phyloP scores from a whole-genome alignment of 2,329 filamentous ascomycete species.

The Calcarisporium arbuscula region DNA sequence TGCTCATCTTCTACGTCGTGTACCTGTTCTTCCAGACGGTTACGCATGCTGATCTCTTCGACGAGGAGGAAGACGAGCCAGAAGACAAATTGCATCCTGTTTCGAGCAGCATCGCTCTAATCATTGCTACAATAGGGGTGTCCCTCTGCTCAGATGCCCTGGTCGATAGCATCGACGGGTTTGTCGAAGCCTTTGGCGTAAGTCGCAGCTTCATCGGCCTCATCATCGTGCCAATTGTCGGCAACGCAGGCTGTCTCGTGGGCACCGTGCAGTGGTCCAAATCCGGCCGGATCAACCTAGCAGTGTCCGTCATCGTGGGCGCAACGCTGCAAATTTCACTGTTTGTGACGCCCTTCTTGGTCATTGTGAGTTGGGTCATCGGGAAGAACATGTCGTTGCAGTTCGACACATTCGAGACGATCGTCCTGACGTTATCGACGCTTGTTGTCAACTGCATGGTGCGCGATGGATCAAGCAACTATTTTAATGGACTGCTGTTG shows the following conservation, averaged over 20 bases:
- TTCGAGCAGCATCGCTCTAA: slow-evolving; percentile 10
- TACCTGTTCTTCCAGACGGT: slow-evolving; percentile 12
- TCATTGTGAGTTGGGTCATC: slow-evolving; percentile 10
- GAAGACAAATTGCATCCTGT: slow-evolving; percentile 9
- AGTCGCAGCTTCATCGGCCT: slow-evolving; percentile 13
- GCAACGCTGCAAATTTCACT: slow-evolving; percentile 14
- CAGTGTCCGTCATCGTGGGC: slow-evolving; percentile 13
- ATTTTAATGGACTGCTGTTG: slow-evolving; percentile 12
- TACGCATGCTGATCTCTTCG: slow-evolving; percentile 12
- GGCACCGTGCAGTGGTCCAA: slow-evolving; percentile 13
- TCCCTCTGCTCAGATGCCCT: slow-evolving; percentile 18
- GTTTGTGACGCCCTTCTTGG: slow-evolving; percentile 12
- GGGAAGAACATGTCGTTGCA: slow-evolving; percentile 13
- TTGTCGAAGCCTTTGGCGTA: slow-evolving; percentile 10
- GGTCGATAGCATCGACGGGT: slow-evolving; percentile 15
- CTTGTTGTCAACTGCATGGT: slow-evolving; percentile 13
- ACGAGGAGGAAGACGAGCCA: slow-evolving; percentile 5
- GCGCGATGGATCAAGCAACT: slow-evolving; percentile 11
- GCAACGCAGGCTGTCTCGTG: slow-evolving; percentile 12
- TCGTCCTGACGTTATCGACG: slow-evolving; percentile 12
- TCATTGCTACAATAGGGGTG: slow-evolving; percentile 12
- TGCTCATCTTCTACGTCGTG: slow-evolving; percentile 10
- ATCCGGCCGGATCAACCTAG: slow-evolving; percentile 12
- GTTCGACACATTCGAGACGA: slow-evolving; percentile 13
- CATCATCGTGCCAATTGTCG: slow-evolving; percentile 13